phyloP scores from a whole-genome alignment of 164 flowering plant genomes.

The Piper longum region DNA sequence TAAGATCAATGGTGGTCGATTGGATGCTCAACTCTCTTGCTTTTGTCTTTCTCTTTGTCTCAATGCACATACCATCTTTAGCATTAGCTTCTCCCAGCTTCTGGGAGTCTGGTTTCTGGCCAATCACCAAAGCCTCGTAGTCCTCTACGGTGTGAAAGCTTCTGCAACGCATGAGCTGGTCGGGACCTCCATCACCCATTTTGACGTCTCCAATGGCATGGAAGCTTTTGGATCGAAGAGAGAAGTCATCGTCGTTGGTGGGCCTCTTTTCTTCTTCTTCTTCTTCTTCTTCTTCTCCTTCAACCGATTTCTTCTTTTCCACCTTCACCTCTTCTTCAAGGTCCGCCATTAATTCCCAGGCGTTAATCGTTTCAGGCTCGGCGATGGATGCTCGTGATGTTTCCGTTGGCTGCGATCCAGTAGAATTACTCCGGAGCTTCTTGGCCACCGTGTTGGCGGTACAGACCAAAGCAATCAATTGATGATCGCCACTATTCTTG shows the following conservation, averaged over 20 bases:
- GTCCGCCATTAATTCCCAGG: not conserved
- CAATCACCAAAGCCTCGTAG: not conserved
- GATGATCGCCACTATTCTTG: constrained; percentile 7
- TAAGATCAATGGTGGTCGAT: constrained; percentile 15
- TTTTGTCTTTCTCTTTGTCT: not conserved
- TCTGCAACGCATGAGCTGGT: not conserved
- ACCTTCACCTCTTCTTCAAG: not conserved
- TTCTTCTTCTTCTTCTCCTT: not conserved
- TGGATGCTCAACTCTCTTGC: constrained; percentile 1
- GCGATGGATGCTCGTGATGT: not conserved
- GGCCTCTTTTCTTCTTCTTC: not conserved
- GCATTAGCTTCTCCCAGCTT: too few relatives aligned
- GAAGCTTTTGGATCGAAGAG: not conserved
- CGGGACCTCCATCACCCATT: not conserved
- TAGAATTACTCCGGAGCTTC: not conserved
- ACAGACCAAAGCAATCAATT: constrained; percentile 1
- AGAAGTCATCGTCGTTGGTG: not conserved
- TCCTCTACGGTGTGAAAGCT: not conserved
- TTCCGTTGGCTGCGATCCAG: not conserved
- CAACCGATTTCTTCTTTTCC: not conserved
- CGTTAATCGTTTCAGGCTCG: not conserved
- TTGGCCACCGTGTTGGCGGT: not conserved
- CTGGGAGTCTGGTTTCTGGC: not conserved
- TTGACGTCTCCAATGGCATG: not conserved
- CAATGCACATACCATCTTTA: too few relatives aligned